Evolutionary conservation across 1,284 basidiomycete genomes (phyloP), one percentile per base, ranked within the genome.

Genomic region (Fistulinella cinereoalba): DNA sequence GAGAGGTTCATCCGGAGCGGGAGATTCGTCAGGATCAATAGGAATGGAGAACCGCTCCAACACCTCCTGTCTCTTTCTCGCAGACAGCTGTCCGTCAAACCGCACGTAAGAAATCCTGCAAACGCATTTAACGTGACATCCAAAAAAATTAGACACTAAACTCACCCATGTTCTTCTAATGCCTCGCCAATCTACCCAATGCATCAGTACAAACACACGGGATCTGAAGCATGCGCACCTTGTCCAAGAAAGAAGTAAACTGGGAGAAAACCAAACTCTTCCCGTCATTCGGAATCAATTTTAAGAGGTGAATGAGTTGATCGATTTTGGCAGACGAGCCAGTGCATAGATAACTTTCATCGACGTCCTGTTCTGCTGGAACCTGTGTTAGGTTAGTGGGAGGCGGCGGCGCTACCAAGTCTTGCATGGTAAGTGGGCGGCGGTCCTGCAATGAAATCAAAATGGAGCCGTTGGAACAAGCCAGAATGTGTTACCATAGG

Each of bases 241-340:
- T 85, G 66, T 90, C 85, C 49, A 92, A 66, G 67, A 91, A 92
- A 3, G 81, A 79, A 2, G 90, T 93, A 58, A 92, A 93, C 57
- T 92, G 89, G 3, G 85, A 89, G 58, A 92, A 92, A 1, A 92
- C 87, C 1, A 93, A 71, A 1, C 85, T 85, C 65, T 93, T 93
- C 54, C 91, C 87, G 6, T 73, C 76, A 3, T 58, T 52, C 0
- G 87, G 85, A 11, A 83, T 88, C 13, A 90, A 66, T 50, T 77
- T 72, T 40, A 94, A 72, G 40, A 92, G 75, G 41, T 85, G 76
- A 23, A 92, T 64, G 13, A 93, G 71, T 58, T 92, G 88, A 41
- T 87, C 81, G 42, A 92, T 86, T 68, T 94, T 94, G 10, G 88
- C 86, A 13, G 91, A 92, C 10, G 86, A 80, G 3, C 79, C 79